Percentiles rank a stretch among this genome's conserved stretches.
These are phyloP conservation scores for Nissolia schottii DNA, from an alignment of 306 rosid species.

Conservation along the genomic window DNA sequence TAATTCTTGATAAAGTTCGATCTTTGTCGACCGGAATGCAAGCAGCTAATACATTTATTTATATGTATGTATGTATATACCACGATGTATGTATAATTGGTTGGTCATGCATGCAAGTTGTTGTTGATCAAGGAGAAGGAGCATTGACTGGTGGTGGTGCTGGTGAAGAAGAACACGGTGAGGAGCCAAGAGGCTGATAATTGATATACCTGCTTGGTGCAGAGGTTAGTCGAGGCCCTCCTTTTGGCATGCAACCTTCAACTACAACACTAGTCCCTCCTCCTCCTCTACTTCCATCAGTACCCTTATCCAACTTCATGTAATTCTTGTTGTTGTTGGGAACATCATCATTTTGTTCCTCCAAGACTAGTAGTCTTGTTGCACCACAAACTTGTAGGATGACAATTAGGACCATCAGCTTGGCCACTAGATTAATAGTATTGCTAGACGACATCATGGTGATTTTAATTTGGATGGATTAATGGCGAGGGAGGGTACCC, in stretches of 20 bases:
- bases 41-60: too few relatives aligned
- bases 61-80: too few relatives aligned
- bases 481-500: too few relatives aligned
- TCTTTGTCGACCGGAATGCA: too few relatives aligned
- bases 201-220: constrained; percentile 64
- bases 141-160: too few relatives aligned
- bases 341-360: background rate
- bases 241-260: constrained; percentile 65
- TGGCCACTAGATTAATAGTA: background rate
- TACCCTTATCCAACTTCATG: constrained; percentile 34
- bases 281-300: background rate
- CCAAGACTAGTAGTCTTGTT: constrained; percentile 36
- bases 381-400: constrained; percentile 17
- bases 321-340: constrained; percentile 14
- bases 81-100: too few relatives aligned
- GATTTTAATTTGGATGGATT: too few relatives aligned
- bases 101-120: too few relatives aligned
- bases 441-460: too few relatives aligned
- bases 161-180: constrained; percentile 40
- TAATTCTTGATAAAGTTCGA: too few relatives aligned
- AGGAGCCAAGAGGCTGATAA: constrained; percentile 46
- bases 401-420: constrained; percentile 17
- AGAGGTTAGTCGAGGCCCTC: constrained; percentile 49
- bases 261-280: too few relatives aligned
- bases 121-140: constrained; percentile 38